Percentiles rank a stretch among this genome's conserved stretches.
Evolutionary conservation across 352 stramenopile genomes (phyloP).

Genomic region (Pythium utonaiense): DNA sequence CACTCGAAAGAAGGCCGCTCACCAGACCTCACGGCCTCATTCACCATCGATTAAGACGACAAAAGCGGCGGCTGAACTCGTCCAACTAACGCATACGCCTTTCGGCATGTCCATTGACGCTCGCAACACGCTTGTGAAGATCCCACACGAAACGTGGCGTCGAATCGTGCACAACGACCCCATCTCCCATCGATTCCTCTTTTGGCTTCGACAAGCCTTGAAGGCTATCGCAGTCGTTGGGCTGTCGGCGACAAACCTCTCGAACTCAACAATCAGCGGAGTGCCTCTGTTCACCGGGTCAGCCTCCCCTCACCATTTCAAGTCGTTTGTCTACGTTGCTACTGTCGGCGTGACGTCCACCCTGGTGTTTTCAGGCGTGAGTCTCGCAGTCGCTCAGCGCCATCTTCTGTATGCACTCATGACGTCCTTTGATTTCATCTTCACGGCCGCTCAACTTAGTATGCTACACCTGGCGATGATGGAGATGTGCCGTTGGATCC

Average conservation of each 20-base stretch:
- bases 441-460: neutral
- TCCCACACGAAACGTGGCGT: neutral
- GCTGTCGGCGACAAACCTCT: neutral
- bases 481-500: neutral
- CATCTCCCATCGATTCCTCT: too few relatives aligned
- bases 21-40: too few relatives aligned
- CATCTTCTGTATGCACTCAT: neutral
- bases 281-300: neutral
- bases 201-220: neutral
- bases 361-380: neutral
- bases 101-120: neutral
- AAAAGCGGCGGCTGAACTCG: too few relatives aligned
- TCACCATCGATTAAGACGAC: too few relatives aligned
- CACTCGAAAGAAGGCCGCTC: too few relatives aligned
- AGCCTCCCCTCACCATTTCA: neutral
- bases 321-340: neutral
- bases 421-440: slow-evolving; percentile 2
- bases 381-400: neutral
- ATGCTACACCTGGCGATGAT: neutral
- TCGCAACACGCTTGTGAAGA: neutral
- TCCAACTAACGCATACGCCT: neutral
- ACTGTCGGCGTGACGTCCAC: neutral
- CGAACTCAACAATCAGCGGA: neutral
- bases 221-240: neutral
- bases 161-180: too few relatives aligned